phyloP scores from a whole-genome alignment of 73 alveolate species.

The Paramecium sexaurelia region DNA sequence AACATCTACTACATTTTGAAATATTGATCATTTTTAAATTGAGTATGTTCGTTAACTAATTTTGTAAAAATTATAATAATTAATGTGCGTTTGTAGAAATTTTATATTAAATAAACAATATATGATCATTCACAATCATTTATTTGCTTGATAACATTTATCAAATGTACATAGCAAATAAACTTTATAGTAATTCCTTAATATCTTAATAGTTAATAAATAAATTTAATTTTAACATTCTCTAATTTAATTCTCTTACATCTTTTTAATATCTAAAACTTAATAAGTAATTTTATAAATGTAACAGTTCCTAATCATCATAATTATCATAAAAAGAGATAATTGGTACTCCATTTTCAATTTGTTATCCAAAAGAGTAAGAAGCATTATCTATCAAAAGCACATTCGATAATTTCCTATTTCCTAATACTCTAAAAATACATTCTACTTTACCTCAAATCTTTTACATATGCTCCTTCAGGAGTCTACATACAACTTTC shows the following conservation, averaged over 20 bases:
- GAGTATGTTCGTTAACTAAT: slow-evolving; percentile 16
- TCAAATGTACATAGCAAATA: neutral
- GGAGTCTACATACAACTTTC: slow-evolving; percentile 87
- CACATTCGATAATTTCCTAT: slow-evolving; percentile 83
- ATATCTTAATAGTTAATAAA: neutral
- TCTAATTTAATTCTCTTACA: neutral
- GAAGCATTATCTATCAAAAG: slow-evolving; percentile 95
- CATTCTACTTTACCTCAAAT: slow-evolving; percentile 66
- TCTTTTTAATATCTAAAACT: neutral
- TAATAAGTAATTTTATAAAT: neutral
- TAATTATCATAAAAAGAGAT: slow-evolving; percentile 25
- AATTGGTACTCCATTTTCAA: slow-evolving; percentile 79
- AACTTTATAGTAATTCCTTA: neutral
- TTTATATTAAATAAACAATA: neutral
- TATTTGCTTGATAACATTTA: neutral
- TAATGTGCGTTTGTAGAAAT: neutral
- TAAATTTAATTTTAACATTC: neutral
- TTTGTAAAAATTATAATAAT: neutral
- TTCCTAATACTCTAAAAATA: slow-evolving; percentile 82
- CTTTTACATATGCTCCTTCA: slow-evolving; percentile 94
- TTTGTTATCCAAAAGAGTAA: slow-evolving; percentile 86
- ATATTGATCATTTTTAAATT: slow-evolving; percentile 5
- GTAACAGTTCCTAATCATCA: slow-evolving; percentile 11
- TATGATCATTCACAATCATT: neutral
- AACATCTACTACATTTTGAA: slow-evolving; percentile 60